Conservation (phyloP, 2,329 filamentous ascomycete genomes). For the Ophiocordyceps camponoti-rufipedis region DNA sequence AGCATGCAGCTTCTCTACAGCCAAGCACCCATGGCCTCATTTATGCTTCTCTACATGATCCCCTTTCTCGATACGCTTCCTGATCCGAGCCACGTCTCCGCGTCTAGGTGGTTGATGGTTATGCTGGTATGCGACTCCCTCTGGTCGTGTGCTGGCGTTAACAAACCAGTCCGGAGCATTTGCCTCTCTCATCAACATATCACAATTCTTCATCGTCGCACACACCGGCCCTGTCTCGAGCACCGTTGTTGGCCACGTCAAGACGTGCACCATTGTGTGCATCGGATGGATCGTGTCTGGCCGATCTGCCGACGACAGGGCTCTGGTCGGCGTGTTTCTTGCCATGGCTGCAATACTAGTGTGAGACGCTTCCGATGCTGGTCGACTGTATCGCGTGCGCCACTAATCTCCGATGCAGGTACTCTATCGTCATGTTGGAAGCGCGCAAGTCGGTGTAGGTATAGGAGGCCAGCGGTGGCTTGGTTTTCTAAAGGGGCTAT, state of each 20-base stretch:
- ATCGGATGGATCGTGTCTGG: slow-evolving; percentile 41
- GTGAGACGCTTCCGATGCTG: slow-evolving; percentile 25
- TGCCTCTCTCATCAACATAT: slow-evolving; percentile 47
- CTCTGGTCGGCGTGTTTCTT: slow-evolving; percentile 33
- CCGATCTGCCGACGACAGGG: slow-evolving; percentile 35
- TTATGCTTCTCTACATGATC: slow-evolving; percentile 46
- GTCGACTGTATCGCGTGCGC: slow-evolving; percentile 10
- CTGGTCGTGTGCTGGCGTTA: neutral
- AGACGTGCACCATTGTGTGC: slow-evolving; percentile 47
- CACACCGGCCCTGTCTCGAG: slow-evolving; percentile 45
- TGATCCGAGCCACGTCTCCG: slow-evolving; percentile 29
- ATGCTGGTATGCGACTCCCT: slow-evolving; percentile 24
- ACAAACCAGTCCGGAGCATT: slow-evolving; percentile 36
- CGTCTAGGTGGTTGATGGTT: slow-evolving; percentile 39
- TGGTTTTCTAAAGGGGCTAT: neutral
- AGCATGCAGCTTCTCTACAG: slow-evolving; percentile 54
- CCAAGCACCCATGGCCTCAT: slow-evolving; percentile 43
- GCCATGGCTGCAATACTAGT: slow-evolving; percentile 38
- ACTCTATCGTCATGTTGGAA: slow-evolving; percentile 28
- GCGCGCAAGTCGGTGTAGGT: slow-evolving; percentile 1
- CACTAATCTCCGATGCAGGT: slow-evolving; percentile 13
- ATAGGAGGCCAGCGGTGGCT: neutral
- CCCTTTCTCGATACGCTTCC: slow-evolving; percentile 48
- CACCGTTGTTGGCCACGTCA: slow-evolving; percentile 47
- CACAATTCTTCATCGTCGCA: slow-evolving; percentile 43